Evolutionary conservation across 352 stramenopile genomes (phyloP), one percentile per base, ranked within the genome.

Genomic region (Globisporangium splendens): DNA sequence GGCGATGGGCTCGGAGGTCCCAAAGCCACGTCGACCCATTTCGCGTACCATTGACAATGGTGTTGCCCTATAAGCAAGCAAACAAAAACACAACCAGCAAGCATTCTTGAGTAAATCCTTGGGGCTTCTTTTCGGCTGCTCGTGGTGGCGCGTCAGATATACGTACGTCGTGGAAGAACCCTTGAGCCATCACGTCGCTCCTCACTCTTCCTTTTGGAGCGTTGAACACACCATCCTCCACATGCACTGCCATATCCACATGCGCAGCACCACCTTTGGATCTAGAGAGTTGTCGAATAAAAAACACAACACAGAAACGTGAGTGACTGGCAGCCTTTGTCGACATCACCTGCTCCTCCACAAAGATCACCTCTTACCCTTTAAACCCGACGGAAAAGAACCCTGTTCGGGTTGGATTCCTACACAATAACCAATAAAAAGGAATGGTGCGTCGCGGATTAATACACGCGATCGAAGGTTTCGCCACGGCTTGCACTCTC

Each of bases 1-100:
- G 65, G 8, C 61, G 42, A 20, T 31, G 49, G 4, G 62, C 43
- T 35, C 76, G 76, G 18, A 79, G 49, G 42, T 86, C 76, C 76
- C 76, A 86, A 8, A 78, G 64, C 76, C 76, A 86, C 17, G 68
- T 67, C 1, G 58, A 66, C 2, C 76, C 76, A 22, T 59, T 74
- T 18, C 73, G 75, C 13, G 73, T 78, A 21, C 76, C 76, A 57
- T 86, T 86, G 18, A 82, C 2, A 35, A 86, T 56, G n/a, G 73
- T 63, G 15, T 73, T 58, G 8, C 70, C 68, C 72, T 81, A 41
- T 41, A 7, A 21, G 11, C 20, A 46, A 20, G 35, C 20, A 20
- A 21, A 2, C 11, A 50, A 41, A 54, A 53, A 46, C 12, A 35
- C 28, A 35, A 10, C 7, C 28, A 35, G 28, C 10, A 8, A 35